These are phyloP conservation scores for Metschnikowia peoriensis DNA, from an alignment of 805 yeast species.

Conservation along the genomic window DNA sequence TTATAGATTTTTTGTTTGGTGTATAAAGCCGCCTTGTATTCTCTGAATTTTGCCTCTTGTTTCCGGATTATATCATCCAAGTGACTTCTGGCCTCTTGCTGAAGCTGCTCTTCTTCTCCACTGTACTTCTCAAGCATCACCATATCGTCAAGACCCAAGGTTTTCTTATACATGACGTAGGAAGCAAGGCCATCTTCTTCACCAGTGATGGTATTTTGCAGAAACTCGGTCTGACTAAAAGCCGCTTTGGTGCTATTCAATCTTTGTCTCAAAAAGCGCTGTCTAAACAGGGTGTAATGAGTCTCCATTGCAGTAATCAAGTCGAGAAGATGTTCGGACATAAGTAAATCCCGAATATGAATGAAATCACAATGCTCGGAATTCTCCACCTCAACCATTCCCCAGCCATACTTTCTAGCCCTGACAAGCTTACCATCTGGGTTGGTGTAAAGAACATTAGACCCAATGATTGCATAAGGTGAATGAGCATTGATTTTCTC, in stretches of 20 bases:
- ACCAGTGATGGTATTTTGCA: conserved; percentile 4
- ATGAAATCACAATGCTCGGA: conserved; percentile 73
- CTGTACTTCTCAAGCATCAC: conserved; percentile 14
- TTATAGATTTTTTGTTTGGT: conserved; percentile 57
- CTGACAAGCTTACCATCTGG: conserved; percentile 47
- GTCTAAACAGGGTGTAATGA: conserved; percentile 72
- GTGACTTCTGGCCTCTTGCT: conserved; percentile 21
- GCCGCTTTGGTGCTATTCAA: conserved; percentile 15
- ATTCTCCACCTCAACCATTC: conserved; percentile 80
- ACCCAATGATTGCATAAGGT: conserved; percentile 75
- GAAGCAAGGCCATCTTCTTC: conserved; percentile 21
- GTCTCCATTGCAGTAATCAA: conserved; percentile 71
- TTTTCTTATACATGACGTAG: conserved; percentile 16
- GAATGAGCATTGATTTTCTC: conserved; percentile 38
- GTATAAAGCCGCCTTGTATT: conserved; percentile 58
- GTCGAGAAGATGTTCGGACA: conserved; percentile 74
- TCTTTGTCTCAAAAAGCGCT: conserved; percentile 53
- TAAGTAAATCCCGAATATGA: conserved; percentile 59
- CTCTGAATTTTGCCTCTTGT: conserved; percentile 59
- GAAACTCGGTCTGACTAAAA: conserved; percentile 3
- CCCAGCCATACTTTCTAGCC: conserved; percentile 73
- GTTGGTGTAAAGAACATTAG: conserved; percentile 41
- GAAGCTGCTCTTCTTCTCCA: conserved; percentile 27
- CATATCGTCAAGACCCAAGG: conserved; percentile 15
- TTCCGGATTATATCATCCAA: conserved; percentile 34